Evolutionary conservation across 2,329 filamentous ascomycete genomes (phyloP).

Genomic region (Exserohilum turcica): DNA sequence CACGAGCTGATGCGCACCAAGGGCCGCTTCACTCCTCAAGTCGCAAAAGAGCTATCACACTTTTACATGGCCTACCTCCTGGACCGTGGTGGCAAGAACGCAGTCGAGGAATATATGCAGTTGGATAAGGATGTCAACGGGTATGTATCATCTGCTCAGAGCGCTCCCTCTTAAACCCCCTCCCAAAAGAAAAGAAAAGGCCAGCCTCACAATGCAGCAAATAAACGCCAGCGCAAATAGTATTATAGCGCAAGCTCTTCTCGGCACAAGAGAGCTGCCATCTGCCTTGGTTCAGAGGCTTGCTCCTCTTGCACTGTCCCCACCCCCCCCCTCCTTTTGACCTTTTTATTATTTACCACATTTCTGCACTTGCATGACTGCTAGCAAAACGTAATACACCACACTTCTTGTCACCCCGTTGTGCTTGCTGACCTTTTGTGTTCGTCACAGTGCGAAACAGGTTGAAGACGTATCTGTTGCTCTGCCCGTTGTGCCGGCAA

Average conservation of each 20-base stretch:
- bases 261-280: slow-evolving; percentile 9
- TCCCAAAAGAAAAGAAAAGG: slow-evolving; percentile 32
- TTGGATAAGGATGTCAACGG: slow-evolving; percentile 89
- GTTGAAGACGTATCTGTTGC: slow-evolving; percentile 12
- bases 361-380: slow-evolving; percentile 26
- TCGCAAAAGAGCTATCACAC: slow-evolving; percentile 76
- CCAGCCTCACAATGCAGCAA: slow-evolving; percentile 43
- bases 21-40: slow-evolving; percentile 69
- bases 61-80: slow-evolving; percentile 84
- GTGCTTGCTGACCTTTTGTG: slow-evolving; percentile 14
- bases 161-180: slow-evolving; percentile 28
- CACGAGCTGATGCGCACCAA: slow-evolving; percentile 75
- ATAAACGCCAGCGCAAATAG: slow-evolving; percentile 39
- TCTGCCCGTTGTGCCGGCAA: slow-evolving; percentile 7
- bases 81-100: slow-evolving; percentile 77
- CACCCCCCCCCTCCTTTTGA: slow-evolving; percentile 10
- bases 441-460: slow-evolving; percentile 18
- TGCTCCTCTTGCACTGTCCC: slow-evolving; percentile 9
- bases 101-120: slow-evolving; percentile 82
- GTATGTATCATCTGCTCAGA: slow-evolving; percentile 46
- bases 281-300: not conserved
- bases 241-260: slow-evolving; percentile 12
- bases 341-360: slow-evolving; percentile 22
- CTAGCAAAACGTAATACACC: slow-evolving; percentile 40
- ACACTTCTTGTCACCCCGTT: slow-evolving; percentile 21